A percentile compares a stretch with the other conserved stretches of the same genome.
Evolutionary conservation across 116 monocot genomes (phyloP).

Genomic region (Cymodocea nodosa): DNA sequence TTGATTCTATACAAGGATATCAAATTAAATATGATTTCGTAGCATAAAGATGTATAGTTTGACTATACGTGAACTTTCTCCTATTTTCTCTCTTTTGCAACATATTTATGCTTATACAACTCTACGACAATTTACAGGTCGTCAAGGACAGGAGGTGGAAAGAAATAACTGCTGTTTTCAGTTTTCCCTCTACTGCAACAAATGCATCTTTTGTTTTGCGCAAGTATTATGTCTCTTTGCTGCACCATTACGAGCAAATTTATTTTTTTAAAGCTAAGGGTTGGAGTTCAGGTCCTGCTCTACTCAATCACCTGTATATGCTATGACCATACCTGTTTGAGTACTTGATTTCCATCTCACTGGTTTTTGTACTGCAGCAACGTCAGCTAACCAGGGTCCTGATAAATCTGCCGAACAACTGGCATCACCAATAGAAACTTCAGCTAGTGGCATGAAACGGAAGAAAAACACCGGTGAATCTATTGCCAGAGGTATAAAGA

Average conservation of each 20-base stretch:
- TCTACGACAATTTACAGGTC: constrained; percentile 28
- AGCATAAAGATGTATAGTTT: background rate
- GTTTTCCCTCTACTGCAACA: constrained; percentile 81
- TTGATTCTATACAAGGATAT: too few species aligned
- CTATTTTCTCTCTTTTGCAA: background rate
- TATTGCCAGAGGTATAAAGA: constrained; percentile 16
- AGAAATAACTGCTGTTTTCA: constrained; percentile 73
- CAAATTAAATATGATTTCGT: too few species aligned
- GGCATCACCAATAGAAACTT: constrained; percentile 12
- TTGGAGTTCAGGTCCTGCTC: constrained; percentile 33
- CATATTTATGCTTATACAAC: too few species aligned
- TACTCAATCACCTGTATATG: too few species aligned
- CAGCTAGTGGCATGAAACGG: constrained; percentile 18
- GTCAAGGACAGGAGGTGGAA: constrained; percentile 68
- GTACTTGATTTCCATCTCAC: background rate
- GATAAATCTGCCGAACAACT: constrained; percentile 16
- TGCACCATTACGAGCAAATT: constrained; percentile 73
- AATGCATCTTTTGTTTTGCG: constrained; percentile 91
- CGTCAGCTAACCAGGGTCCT: background rate
- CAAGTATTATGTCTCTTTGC: constrained; percentile 77
- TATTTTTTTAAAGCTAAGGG: constrained; percentile 58
- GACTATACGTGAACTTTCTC: background rate
- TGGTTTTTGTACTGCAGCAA: background rate
- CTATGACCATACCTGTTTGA: background rate
- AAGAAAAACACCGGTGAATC: constrained; percentile 26